Evolutionary conservation across 768 basidiomycete species (phyloP), one percentile per base, ranked within the genome.

Genomic region (Naganishia friedmannii): DNA sequence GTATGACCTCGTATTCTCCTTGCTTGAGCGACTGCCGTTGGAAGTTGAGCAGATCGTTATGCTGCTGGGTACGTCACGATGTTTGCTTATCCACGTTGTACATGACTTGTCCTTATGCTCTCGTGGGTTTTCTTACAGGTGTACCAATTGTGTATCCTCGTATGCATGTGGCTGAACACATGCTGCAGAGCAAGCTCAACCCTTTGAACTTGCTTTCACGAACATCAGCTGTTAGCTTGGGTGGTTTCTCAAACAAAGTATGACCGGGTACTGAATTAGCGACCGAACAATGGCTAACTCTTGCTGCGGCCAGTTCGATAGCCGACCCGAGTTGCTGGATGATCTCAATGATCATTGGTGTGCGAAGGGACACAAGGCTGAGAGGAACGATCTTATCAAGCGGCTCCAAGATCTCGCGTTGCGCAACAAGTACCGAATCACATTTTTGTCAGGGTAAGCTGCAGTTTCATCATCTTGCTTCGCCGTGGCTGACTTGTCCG

Each of bases 331-430:
- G 81, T 82, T 99, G 32, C 85, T 97, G 67, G 95, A 98, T 81
- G 95, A 99, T 82, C 83, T 79, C 26, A 93, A 93, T 73, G 92
- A 95, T 77, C 92, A 94, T 75, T 94, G 93, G 93, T 94, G 92
- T 5, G 87, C 91, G 34, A 87, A 87, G 67, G 77, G 72, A 29
- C 77, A 78, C 70, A 82, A 96, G 89, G 85, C 85, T 82, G 96
- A 98, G 81, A 88, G 95, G 66, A 97, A 98, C 79, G 88, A 87
- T 88, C 83, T 97, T 29, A 86, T 98, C 53, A 84, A 88, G 72
- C 86, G 89, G 77, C 84, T 91, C 73, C 95, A 97, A 79, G 83
- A 84, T 26, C 84, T 92, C 72, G 89, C 93, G 0, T 79, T 82
- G 53, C 79, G 82, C 57, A 87, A 86, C 79, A 84, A 85, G 31